phyloP scores from a whole-genome alignment of 2,329 filamentous ascomycete species.

The Phyllosticta paracitricarpa region DNA sequence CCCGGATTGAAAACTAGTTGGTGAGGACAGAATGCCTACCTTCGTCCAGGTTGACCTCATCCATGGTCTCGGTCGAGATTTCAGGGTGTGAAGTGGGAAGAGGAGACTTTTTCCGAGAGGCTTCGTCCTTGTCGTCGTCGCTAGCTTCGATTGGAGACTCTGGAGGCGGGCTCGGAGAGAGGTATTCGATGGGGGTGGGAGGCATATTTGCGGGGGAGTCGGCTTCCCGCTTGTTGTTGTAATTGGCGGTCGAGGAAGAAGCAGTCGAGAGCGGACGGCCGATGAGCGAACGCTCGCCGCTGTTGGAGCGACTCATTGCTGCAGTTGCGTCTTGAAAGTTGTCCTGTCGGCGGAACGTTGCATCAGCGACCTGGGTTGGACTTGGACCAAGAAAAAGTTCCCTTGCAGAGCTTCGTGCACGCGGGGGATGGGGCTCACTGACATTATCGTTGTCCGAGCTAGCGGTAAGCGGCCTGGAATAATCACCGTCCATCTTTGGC shows the following conservation, averaged over 20 bases:
- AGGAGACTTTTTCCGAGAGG: constrained; percentile 6
- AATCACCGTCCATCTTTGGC: constrained; percentile 4
- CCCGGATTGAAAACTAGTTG: neutral
- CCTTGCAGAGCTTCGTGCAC: constrained; percentile 3
- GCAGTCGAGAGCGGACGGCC: constrained; percentile 15
- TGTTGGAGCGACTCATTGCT: constrained; percentile 42
- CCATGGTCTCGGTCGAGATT: constrained; percentile 37
- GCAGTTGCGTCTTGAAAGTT: constrained; percentile 69
- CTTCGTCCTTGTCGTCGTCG: constrained; percentile 17
- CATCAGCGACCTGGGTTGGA: neutral
- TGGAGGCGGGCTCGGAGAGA: constrained; percentile 4
- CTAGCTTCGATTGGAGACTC: constrained; percentile 17
- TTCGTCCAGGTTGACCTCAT: constrained; percentile 54
- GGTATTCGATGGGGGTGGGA: constrained; percentile 1
- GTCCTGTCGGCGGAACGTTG: constrained; percentile 41
- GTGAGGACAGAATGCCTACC: constrained; percentile 35
- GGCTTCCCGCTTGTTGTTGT: constrained; percentile 17
- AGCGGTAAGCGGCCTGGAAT: constrained; percentile 3
- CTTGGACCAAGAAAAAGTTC: constrained; percentile 1
- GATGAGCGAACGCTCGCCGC: constrained; percentile 47
- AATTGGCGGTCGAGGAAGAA: neutral
- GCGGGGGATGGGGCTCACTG: neutral
- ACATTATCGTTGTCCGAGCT: constrained; percentile 10
- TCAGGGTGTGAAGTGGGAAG: constrained; percentile 1
- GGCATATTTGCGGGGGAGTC: constrained; percentile 19